Evolutionary conservation across 1,284 basidiomycete genomes (phyloP).

Genomic region (Boletellus deceptivus): DNA sequence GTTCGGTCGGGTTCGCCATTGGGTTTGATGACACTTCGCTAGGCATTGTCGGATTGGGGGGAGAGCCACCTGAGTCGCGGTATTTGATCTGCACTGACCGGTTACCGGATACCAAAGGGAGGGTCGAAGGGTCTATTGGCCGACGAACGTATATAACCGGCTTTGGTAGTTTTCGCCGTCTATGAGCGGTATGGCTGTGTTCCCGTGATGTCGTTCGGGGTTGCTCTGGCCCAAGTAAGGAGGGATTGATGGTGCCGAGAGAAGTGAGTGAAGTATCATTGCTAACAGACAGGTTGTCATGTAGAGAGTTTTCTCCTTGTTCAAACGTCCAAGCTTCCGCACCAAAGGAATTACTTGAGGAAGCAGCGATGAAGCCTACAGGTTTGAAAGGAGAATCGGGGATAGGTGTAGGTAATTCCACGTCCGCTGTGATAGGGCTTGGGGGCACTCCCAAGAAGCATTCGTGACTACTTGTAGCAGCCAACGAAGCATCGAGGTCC

Average conservation of each 20-base stretch:
- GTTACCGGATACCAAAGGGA: conserved; percentile 23
- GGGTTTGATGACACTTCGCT: not conserved
- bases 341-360: conserved; percentile 6
- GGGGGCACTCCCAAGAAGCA: conserved; percentile 31
- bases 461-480: conserved; percentile 7
- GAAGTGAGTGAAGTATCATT: not conserved
- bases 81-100: conserved; percentile 33
- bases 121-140: conserved; percentile 22
- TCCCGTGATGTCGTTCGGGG: not conserved
- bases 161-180: conserved; percentile 19
- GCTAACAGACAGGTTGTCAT: not conserved
- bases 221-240: conserved; percentile 24
- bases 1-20: not conserved
- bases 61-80: conserved; percentile 15
- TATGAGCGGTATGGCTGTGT: not conserved
- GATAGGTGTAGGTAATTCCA: not conserved
- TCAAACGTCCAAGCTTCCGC: conserved; percentile 14
- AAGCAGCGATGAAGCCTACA: not conserved
- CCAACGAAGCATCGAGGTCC: conserved; percentile 5
- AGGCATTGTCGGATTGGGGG: conserved; percentile 1
- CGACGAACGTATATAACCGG: conserved; percentile 32
- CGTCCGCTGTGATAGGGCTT: conserved; percentile 18
- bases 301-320: conserved; percentile 1
- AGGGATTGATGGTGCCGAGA: conserved; percentile 30
- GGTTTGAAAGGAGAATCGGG: conserved; percentile 5